Percentiles rank a stretch among this genome's conserved stretches.
Evolutionary conservation across 352 stramenopile genomes (phyloP).

Genomic region (Stramenopiles sp.): DNA sequence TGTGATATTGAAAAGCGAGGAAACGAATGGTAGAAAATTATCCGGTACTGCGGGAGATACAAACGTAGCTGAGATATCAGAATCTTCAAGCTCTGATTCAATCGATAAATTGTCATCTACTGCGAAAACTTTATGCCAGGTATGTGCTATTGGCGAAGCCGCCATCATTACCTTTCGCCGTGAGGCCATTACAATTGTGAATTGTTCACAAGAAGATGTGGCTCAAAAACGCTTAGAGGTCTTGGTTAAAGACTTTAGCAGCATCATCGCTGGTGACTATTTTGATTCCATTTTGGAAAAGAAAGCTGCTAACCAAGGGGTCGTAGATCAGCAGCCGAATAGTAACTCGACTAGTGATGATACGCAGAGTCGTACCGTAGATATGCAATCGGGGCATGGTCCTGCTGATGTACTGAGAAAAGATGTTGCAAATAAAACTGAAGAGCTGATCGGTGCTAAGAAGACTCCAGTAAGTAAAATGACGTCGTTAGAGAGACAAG

Average conservation of each 20-base stretch:
- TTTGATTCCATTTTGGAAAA: neutral
- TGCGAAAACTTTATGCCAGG: neutral
- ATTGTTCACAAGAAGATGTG: neutral
- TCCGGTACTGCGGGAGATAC: neutral
- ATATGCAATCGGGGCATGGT: too few species aligned
- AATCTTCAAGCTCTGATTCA: too few species aligned
- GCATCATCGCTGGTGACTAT: neutral
- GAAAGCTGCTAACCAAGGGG: neutral
- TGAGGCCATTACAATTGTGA: neutral
- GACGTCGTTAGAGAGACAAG: too few species aligned
- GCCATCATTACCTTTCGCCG: neutral
- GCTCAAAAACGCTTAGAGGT: neutral
- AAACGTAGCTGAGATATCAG: too few species aligned
- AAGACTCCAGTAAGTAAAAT: too few species aligned
- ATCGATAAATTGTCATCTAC: neutral
- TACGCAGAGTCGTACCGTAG: neutral
- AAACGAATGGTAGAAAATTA: neutral
- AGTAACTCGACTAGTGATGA: neutral
- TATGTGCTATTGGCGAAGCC: neutral
- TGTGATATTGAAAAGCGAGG: neutral
- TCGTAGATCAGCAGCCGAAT: neutral
- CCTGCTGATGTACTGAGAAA: too few species aligned
- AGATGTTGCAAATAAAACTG: too few species aligned
- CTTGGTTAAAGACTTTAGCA: neutral
- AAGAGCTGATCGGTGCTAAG: too few species aligned